Conservation (phyloP, 2,329 filamentous ascomycete genomes). For the Metarhizium humberi region DNA sequence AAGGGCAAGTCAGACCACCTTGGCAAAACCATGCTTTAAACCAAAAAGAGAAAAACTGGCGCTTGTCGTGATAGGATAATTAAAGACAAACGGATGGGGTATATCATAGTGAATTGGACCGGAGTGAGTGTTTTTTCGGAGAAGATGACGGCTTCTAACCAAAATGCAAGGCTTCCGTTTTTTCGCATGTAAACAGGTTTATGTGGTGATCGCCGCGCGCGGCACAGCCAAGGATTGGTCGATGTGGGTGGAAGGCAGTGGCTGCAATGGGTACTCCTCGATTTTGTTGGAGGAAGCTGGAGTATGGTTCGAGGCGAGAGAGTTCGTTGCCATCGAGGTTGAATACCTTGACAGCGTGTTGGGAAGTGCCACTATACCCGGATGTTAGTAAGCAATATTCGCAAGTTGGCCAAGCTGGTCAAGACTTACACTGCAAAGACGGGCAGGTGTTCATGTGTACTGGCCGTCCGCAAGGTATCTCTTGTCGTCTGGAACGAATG, state of each 20-base stretch:
- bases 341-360: conserved; percentile 84
- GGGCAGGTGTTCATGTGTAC: conserved; percentile 90
- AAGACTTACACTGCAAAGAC: conserved; percentile 81
- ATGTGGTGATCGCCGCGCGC: conserved; percentile 83
- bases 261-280: conserved; percentile 74
- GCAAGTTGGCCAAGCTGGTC: neutral
- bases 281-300: conserved; percentile 75
- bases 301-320: conserved; percentile 81
- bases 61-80: neutral
- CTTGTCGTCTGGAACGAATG: conserved; percentile 65
- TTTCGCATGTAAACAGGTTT: conserved; percentile 72
- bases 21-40: neutral
- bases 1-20: too few relatives aligned
- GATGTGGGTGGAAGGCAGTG: conserved; percentile 92
- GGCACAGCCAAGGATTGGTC: conserved; percentile 81
- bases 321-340: conserved; percentile 76
- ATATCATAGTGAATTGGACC: conserved; percentile 4
- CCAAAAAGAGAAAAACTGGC: neutral
- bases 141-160: conserved; percentile 15
- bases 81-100: neutral
- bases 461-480: conserved; percentile 73
- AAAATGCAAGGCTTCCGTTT: conserved; percentile 26
- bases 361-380: conserved; percentile 64
- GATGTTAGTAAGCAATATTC: conserved; percentile 10
- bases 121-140: conserved; percentile 1